Evolutionary conservation across 2,329 filamentous ascomycete species (phyloP), one percentile per base, ranked within the genome.

Genomic region (Waltergamsia citrina): DNA sequence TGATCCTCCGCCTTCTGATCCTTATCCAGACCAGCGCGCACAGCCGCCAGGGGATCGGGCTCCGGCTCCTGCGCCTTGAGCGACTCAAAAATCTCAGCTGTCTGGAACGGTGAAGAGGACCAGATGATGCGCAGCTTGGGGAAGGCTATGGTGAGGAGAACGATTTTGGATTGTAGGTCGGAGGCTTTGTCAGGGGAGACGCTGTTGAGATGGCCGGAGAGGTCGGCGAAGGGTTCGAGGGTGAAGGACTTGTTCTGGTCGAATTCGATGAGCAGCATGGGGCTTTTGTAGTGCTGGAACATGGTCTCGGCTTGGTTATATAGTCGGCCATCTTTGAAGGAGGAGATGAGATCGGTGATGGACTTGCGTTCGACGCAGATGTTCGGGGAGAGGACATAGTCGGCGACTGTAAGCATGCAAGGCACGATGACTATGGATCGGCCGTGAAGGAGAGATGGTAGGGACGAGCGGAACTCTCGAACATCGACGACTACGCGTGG

Each of bases 171-270:
- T 54, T 98, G 92, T 21, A 95, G 68, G 51, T 95, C 92, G 23
- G 81, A 81, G 7, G 62, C 62, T 40, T 65, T 60, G 31, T 67
- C 65, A 0, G 80, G 71, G 34, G 77, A 75, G 32, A 82, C 70
- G 40, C 80, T 74, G 36, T 64, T 69, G 8, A 79, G 56, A 35
- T 70, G 75, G n/a, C 74, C 67, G 7, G 70, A 69, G 34, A 81
- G 49, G 57, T 83, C 79, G 32, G 80, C 79, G 47, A 86, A 72
- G 0, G 83, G 82, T 54, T 90, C 92, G 12, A 98, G 78, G 1
- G 88, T 96, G 57, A 98, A 98, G 4, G 85, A 90, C 56, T 94
- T 95, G 63, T 94, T 90, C 53, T 94, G 84, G 54, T 95, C 88
- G 55, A 98, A 98, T 57, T 98, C 92, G 50, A 98, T 96, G 29